Evolutionary conservation across 768 basidiomycete genomes (phyloP).

Genomic region (Galerina marginata): DNA sequence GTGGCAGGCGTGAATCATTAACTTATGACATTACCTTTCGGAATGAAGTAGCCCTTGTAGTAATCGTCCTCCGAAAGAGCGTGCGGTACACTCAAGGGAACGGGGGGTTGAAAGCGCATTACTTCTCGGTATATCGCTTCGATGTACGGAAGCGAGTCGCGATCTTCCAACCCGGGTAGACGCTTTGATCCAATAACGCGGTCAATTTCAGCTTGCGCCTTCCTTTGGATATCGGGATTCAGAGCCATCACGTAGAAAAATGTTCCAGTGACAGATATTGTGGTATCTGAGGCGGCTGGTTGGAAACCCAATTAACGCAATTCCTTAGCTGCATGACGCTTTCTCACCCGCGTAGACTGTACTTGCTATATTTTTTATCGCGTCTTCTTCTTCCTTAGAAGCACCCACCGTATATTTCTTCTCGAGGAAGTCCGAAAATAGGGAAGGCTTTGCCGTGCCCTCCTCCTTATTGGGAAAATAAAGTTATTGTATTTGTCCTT

Average conservation of each 20-base stretch:
- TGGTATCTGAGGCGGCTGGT: slow-evolving; percentile 20
- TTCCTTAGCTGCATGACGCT: not conserved
- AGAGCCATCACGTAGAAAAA: slow-evolving; percentile 36
- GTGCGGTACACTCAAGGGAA: slow-evolving; percentile 26
- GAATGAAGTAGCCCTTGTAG: slow-evolving; percentile 34
- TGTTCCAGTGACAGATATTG: slow-evolving; percentile 16
- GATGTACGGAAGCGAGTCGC: slow-evolving; percentile 32
- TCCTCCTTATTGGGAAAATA: slow-evolving; percentile 3
- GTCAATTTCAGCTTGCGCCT: slow-evolving; percentile 42
- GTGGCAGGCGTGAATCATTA: too few species aligned
- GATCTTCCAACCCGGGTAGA: slow-evolving; percentile 34
- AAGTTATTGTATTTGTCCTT: not conserved
- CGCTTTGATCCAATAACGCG: slow-evolving; percentile 34
- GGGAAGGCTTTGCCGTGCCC: slow-evolving; percentile 15
- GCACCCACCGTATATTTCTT: not conserved
- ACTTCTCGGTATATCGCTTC: slow-evolving; percentile 27
- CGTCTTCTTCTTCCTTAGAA: slow-evolving; percentile 12
- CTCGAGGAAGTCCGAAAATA: slow-evolving; percentile 18
- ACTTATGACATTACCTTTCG: slow-evolving; percentile 6
- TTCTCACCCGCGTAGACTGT: slow-evolving; percentile 20
- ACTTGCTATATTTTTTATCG: slow-evolving; percentile 12
- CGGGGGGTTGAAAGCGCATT: slow-evolving; percentile 19
- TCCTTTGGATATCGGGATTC: slow-evolving; percentile 35
- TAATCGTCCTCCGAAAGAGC: slow-evolving; percentile 28
- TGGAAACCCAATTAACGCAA: not conserved